These are phyloP conservation scores for Draba incana DNA, from an alignment of 345 rosid genomes.

Conservation along the genomic window DNA sequence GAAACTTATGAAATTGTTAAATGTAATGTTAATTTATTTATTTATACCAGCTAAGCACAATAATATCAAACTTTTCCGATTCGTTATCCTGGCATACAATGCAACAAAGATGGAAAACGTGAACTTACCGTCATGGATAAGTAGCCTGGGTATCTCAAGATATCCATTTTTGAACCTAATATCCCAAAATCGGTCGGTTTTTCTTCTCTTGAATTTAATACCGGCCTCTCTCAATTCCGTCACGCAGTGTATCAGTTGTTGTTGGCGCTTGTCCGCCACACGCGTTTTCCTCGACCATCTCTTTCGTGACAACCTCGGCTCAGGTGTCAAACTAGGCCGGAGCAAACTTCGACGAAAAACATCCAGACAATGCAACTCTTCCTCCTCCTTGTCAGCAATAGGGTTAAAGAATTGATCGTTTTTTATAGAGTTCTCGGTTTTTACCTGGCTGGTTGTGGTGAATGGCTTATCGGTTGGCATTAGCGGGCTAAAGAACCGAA, in stretches of 20 bases:
- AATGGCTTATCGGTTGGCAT: constrained; percentile 83
- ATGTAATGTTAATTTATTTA: too few species aligned
- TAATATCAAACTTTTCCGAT: too few species aligned
- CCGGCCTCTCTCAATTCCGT: constrained; percentile 81
- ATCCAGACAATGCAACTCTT: constrained; percentile 81
- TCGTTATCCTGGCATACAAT: too few species aligned
- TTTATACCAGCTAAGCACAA: too few species aligned
- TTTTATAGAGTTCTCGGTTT: constrained; percentile 47
- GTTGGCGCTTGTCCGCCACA: constrained; percentile 77
- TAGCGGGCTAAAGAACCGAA: constrained; percentile 78
- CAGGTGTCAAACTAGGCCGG: constrained; percentile 55
- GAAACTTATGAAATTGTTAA: too few species aligned
- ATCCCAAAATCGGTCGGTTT: constrained; percentile 92
- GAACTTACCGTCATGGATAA: constrained; percentile 74
- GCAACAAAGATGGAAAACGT: too few species aligned
- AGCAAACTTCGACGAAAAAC: constrained; percentile 72
- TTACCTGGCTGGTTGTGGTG: constrained; percentile 49
- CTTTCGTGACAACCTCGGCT: constrained; percentile 58
- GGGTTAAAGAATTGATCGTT: constrained; percentile 55
- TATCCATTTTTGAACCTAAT: constrained; percentile 68
- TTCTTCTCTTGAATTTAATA: constrained; percentile 69
- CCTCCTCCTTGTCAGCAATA: constrained; percentile 54
- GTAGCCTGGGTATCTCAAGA: constrained; percentile 70
- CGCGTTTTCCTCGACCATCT: constrained; percentile 56
- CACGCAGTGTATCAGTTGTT: constrained; percentile 80